Base-by-base conservation (phyloP, 768 basidiomycete genomes). In the Collybia sordida region DNA sequence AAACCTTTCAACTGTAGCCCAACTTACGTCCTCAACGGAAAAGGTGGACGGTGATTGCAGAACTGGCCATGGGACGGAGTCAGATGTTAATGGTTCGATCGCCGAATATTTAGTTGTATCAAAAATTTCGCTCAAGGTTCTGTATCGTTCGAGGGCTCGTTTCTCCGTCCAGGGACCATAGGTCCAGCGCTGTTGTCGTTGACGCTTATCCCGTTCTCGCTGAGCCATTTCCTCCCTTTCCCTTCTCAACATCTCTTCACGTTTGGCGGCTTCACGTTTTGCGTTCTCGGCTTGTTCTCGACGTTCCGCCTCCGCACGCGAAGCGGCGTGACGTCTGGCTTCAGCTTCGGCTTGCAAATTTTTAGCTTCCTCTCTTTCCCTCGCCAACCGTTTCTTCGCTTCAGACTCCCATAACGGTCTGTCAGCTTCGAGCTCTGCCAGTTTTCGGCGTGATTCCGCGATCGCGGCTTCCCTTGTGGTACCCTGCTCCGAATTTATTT, bases 21-120 rank as follows among this genome's bases (percentile, higher is more conserved):
- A 90, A 49, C 85, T 82, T 39, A 92, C 74, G 53, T 89, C 85
- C 54, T 86, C 80, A 1, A 86, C 65, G 5, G 74, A 73, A 50
- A 84, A 78, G 19, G 64, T 59, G 17, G 68, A 62, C 1, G 85
- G 85, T 18, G 77, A 66, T 42, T 72, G 70, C 28, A 92, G 63
- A 12, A 85, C 81, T 2, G 90, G 90, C 90, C 90, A 93, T 0
- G 90, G 88, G 24, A 93, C 72, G 35, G 74, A 75, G 40, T 82
- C 78, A 51, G 84, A 82, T 3, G 73, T 64, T n/a, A 90, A 63
- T 3, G 82, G 79, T 12, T 74, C 65, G 18, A 75, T 73, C 31
- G 69, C 54, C 3, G 76, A 69, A 65, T 85, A 88, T 54, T 78
- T 82, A 9, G 78, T 67, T 14, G 68, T 59, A 63, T 91, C 87